phyloP scores from a whole-genome alignment of 306 rosid genomes.

The Acacia crassicarpa region DNA sequence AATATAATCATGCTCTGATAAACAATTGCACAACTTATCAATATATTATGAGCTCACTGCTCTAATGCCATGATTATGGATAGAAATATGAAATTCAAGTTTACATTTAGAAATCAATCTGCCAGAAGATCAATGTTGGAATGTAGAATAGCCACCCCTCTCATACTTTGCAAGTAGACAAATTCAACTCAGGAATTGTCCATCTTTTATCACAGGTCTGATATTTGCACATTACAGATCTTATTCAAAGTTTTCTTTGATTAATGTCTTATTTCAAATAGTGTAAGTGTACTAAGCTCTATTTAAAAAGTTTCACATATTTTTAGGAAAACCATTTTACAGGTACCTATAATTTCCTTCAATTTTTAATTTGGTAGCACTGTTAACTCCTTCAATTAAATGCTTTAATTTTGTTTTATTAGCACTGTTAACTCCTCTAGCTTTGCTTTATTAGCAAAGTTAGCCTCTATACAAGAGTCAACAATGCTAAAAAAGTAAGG shows the following conservation, averaged over 20 bases:
- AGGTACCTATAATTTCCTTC: no score
- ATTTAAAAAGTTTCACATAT: background rate
- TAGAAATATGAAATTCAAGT: background rate
- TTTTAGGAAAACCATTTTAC: background rate
- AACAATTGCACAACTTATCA: background rate
- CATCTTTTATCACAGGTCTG: background rate
- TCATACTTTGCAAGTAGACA: background rate
- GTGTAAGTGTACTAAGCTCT: background rate
- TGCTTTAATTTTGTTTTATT: no score
- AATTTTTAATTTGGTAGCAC: no score
- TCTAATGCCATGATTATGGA: background rate
- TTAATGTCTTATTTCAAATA: background rate
- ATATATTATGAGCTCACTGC: background rate
- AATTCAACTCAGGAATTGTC: background rate
- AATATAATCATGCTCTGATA: slow-evolving; percentile 9
- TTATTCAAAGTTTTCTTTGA: background rate
- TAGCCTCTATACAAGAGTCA: no score
- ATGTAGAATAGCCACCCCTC: background rate
- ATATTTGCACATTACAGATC: background rate
- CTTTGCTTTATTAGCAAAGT: no score
- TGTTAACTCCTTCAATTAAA: no score
- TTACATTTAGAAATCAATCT: slow-evolving; percentile 18
- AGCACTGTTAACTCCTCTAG: no score
- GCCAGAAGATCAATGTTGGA: slow-evolving; percentile 9
- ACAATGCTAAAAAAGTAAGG: no score